Percentiles rank a stretch among this genome's conserved stretches.
Conservation (phyloP, 495 filamentous ascomycete species). For the Podospora pseudopauciseta region DNA sequence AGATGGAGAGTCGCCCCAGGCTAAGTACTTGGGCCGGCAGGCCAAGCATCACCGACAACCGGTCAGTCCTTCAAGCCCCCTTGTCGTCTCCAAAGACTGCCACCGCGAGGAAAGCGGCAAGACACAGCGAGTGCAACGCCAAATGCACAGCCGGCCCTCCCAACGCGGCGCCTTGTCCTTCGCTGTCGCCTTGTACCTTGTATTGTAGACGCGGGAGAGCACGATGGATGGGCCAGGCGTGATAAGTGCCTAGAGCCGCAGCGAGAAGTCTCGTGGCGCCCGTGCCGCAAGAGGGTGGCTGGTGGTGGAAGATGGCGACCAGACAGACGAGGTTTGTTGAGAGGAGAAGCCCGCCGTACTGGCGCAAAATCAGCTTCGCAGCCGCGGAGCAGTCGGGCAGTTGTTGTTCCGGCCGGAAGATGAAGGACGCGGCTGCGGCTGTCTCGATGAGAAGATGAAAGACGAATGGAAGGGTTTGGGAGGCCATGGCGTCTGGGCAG, state of each 20-base stretch:
- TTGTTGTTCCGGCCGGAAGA: not conserved
- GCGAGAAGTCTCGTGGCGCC: not conserved
- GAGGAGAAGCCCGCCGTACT: not conserved
- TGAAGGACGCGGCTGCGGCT: not conserved
- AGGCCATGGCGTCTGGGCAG: not conserved
- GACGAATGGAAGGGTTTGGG: not conserved
- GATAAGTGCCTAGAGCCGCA: not conserved
- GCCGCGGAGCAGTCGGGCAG: not conserved
- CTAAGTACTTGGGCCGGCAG: not conserved
- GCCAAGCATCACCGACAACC: not conserved
- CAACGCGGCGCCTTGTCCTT: not conserved
- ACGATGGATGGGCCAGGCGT: not conserved
- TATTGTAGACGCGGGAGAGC: not conserved
- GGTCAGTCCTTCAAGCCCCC: not conserved
- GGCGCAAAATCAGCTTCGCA: not conserved
- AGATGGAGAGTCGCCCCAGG: not conserved
- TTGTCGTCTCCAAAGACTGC: not conserved
- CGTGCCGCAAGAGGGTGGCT: not conserved
- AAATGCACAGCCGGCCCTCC: not conserved
- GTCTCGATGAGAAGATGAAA: not conserved
- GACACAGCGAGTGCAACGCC: not conserved
- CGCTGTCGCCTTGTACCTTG: not conserved
- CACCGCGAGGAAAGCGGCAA: not conserved
- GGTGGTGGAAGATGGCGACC: not conserved
- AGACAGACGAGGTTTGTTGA: not conserved